These are phyloP conservation scores for Flaveria brownii DNA, from an alignment of 129 eudicot genomes.

Conservation along the genomic window DNA sequence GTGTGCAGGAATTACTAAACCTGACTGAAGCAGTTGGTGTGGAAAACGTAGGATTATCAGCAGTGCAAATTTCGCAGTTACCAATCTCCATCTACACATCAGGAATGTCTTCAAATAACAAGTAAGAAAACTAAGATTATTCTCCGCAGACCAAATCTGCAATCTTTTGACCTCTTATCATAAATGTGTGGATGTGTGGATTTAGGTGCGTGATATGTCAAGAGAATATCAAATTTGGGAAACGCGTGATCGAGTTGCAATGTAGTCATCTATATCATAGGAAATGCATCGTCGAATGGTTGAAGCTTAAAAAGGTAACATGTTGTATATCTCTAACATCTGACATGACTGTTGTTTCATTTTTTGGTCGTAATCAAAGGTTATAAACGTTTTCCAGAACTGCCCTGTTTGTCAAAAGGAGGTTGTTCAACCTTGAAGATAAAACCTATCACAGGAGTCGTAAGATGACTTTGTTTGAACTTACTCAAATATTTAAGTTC, in stretches of 20 bases:
- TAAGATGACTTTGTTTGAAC: background rate
- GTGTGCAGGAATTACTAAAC: constrained; percentile 56
- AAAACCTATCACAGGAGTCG: constrained; percentile 19
- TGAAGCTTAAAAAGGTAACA: constrained; percentile 60
- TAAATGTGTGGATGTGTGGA: background rate
- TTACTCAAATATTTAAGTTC: background rate
- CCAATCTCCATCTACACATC: constrained; percentile 65
- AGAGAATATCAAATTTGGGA: constrained; percentile 45
- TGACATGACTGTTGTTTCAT: background rate
- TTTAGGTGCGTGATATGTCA: constrained; percentile 71
- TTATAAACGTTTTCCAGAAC: constrained; percentile 36
- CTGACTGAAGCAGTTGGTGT: constrained; percentile 66
- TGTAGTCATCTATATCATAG: constrained; percentile 71
- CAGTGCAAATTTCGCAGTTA: constrained; percentile 49
- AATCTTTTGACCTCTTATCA: background rate
- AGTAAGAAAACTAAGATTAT: constrained; percentile 44
- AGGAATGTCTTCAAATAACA: constrained; percentile 61
- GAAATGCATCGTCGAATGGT: constrained; percentile 60
- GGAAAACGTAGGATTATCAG: constrained; percentile 64
- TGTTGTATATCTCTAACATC: background rate
- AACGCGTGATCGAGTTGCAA: constrained; percentile 55
- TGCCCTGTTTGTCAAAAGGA: constrained; percentile 77
- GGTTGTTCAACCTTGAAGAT: constrained; percentile 38
- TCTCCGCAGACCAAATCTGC: background rate
- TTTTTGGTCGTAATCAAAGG: background rate